Evolutionary conservation across 768 basidiomycete species (phyloP), one percentile per base, ranked within the genome.

Genomic region (Suillus sp.): DNA sequence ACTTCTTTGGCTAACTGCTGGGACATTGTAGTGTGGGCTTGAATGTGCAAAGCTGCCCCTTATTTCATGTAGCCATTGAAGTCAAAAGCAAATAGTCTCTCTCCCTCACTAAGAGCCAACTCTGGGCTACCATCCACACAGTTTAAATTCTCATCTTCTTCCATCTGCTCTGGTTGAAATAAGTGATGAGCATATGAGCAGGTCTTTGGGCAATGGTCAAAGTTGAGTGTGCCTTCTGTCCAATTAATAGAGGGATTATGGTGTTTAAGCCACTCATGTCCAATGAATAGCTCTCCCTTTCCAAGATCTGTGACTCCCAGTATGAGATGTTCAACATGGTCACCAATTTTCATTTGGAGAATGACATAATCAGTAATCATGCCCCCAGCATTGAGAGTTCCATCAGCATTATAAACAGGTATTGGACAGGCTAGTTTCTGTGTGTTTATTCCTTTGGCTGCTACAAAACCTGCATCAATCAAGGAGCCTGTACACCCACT

Each of bases 401-500:
- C 67, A 43, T 71, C 64, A 0, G 64, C 67, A 63, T 71, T 71
- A 30, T 68, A 69, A 16, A 70, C 67, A 14, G 60, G 67, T 8
- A 71, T 61, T 1, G 64, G 59, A 1, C 47, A 18, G 4, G 67
- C 60, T 1, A 72, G 30, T 18, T 57, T 57, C 3, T 20, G 32
- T 5, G 60, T 57, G 34, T 61, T 62, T 0, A 70, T 38, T 0
- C 50, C 59, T 5, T 68, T 62, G 4, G 59, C 42, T 56, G 42
- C 34, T 3, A 66, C 64, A 30, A 65, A 66, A 0, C 64, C 55
- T 2, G 25, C 27, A 61, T 69, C 62, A n/a, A 73, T 67, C 22
- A 64, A 70, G 4, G 66, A 72, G 0, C 69, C 69, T 2, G 69
- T 74, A 30, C 66, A 63, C 0, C 73, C 70, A 35, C 67, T 68